These are phyloP conservation scores for Boletus rufocinnamomeus DNA, from an alignment of 768 basidiomycete genomes.

Conservation along the genomic window DNA sequence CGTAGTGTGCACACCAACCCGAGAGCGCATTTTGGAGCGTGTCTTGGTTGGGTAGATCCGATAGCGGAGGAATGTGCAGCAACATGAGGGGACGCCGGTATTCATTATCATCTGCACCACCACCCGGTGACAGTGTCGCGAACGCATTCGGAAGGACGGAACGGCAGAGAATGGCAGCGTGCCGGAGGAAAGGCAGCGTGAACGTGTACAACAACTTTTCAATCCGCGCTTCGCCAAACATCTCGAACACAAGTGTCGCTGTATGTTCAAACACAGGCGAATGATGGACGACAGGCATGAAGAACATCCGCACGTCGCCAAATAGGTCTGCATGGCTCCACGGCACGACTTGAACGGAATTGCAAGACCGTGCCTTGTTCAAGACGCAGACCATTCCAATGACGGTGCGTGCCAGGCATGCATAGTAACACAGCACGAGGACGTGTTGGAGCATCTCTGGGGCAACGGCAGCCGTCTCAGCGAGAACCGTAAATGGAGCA, in stretches of 20 bases:
- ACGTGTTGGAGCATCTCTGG: slow-evolving; percentile 90
- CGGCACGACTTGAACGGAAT: slow-evolving; percentile 42
- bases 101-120: slow-evolving; percentile 56
- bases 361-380: slow-evolving; percentile 66
- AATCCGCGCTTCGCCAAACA: slow-evolving; percentile 81
- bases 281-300: slow-evolving; percentile 88
- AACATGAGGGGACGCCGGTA: slow-evolving; percentile 74
- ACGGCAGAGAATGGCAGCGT: slow-evolving; percentile 81
- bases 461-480: slow-evolving; percentile 88
- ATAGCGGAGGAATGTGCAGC: slow-evolving; percentile 78
- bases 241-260: slow-evolving; percentile 74
- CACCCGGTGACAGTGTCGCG: slow-evolving; percentile 42
- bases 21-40: slow-evolving; percentile 87
- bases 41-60: slow-evolving; percentile 79
- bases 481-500: slow-evolving; percentile 88
- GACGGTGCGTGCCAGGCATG: slow-evolving; percentile 81
- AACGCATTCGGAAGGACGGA: slow-evolving; percentile 69
- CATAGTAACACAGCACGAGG: slow-evolving; percentile 87
- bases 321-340: slow-evolving; percentile 73
- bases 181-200: slow-evolving; percentile 91
- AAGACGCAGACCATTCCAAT: slow-evolving; percentile 83
- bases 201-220: slow-evolving; percentile 86
- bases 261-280: slow-evolving; percentile 87
- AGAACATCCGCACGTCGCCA: slow-evolving; percentile 84
- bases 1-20: slow-evolving; percentile 90